Base-by-base conservation (phyloP, 352 stramenopile species). In the Phytophthora citrophthora region DNA sequence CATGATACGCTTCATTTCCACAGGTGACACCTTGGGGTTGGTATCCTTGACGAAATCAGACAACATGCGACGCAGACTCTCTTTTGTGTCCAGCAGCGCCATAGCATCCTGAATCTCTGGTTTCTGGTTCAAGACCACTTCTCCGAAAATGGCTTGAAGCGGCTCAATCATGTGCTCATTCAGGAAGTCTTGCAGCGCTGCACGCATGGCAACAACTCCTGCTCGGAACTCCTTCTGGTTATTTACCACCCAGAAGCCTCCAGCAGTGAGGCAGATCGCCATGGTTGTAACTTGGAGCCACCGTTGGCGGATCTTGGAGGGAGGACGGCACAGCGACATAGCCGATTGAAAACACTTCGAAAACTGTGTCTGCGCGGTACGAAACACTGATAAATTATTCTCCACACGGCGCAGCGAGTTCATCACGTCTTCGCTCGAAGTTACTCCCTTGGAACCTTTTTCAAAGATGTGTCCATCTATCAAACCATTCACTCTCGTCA, bases 41-140 rank as follows among this genome's bases (percentile, higher is more conserved):
- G 84, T 93, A 56, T 94, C 86, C 38, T 77, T 81, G 0, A 88
- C 77, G 66, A 95, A 90, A 47, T 95, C 87, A 1, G 76, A 67
- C 20, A 95, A 75, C 87, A 95, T 95, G 44, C 87, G 87, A 29
- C 85, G 83, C 24, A 95, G 74, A 67, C 87, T 95, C 51, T 89
- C 64, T 59, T 92, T 93, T 18, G 82, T 91, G 60, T 95, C 87
- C 3, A 86, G 63, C 15, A 95, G 57, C 3, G 87, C 84, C n/a
- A 77, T 76, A 0, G 83, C 77, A 54, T 95, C 87, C 56, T 95
- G 87, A 40, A 95, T 95, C 64, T 89, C 81, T 10, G 81, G 74
- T 64, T 93, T 95, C 52, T 93, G 79, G 67, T 93, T 95, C 43
- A 95, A 51, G n/a, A 95, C 69, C 23, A 95, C 74, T 58, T 95